Base-by-base conservation (phyloP, 345 rosid genomes). In the Reutealis trisperma region DNA sequence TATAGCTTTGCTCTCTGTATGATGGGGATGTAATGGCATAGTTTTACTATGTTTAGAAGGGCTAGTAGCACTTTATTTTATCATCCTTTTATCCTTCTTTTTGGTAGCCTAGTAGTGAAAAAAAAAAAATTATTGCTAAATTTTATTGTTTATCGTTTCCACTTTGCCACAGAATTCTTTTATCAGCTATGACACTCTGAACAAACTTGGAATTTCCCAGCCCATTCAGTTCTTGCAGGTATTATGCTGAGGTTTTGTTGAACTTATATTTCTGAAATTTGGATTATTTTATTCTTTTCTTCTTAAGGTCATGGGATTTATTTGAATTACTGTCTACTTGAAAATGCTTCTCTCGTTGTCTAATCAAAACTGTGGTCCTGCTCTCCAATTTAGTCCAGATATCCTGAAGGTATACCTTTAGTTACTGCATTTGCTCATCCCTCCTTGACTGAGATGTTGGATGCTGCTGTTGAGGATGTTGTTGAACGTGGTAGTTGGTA, bases 191-290 rank as follows among this genome's bases (percentile, higher is more conserved):
- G 96, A 93, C 24, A 83, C 92, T 52, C 75, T 95, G 88, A 89
- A 87, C 74, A 95, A 93, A 72, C 98, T 95, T 79, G 98, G 99
- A 41, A 93, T 95, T 83, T 84, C 93, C 67, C 97, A 93, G 84
- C 92, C 97, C 72, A 84, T 90, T 66, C 98, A 90, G 86, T 93
- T 86, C 86, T 85, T 95, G 85, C 98, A 92, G 99, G 99, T 93
- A 87, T 80, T 78, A 57, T 80, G 55, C 78, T 72, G 75, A 24
- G 27, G 34, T 75, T 64, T 18, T 32, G 55, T 74, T 83, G 62
- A 49, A 6, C 6, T 74, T 22, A 10, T 71, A 22, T 73, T 37
- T 57, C 59, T 67, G 70, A 78, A 75, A 65, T 77, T 45, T 63
- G 49, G 54, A 67, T 49, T 45, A n/a, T 37, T 57, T 78, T 57